A percentile compares a stretch with the other conserved stretches of the same genome.
Evolutionary conservation across 257 asterid genomes (phyloP).

Genomic region (Petunia secreta): DNA sequence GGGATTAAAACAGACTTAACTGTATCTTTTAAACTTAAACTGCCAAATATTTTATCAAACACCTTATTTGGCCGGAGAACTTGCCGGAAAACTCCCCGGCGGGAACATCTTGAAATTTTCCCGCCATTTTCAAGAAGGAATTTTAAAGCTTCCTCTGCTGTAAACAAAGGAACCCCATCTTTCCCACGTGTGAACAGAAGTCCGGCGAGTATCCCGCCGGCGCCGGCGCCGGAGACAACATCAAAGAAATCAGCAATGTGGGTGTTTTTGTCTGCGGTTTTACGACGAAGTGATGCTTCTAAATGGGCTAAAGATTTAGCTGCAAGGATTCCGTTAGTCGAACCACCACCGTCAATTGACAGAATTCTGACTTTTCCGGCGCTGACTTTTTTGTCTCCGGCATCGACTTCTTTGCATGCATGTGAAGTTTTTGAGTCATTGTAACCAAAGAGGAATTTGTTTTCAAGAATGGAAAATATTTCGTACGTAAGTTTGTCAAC

Average conservation of each 20-base stretch:
- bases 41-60: constrained; percentile 31
- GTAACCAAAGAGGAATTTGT: constrained; percentile 78
- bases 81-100: constrained; percentile 32
- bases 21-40: constrained; percentile 61
- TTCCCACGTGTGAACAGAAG: constrained; percentile 60
- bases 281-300: constrained; percentile 49
- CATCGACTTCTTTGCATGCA: background rate
- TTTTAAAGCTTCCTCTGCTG: constrained; percentile 54
- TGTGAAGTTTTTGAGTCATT: constrained; percentile 24
- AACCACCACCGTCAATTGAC: constrained; percentile 71
- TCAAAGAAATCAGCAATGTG: constrained; percentile 71
- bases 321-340: constrained; percentile 63
- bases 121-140: constrained; percentile 45
- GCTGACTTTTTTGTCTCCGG: background rate
- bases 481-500: constrained; percentile 59
- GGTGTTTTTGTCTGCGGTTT: constrained; percentile 61
- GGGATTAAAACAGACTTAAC: constrained; percentile 74
- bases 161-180: constrained; percentile 54
- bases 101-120: constrained; percentile 34
- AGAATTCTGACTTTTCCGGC: constrained; percentile 67
- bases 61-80: constrained; percentile 36
- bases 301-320: constrained; percentile 61
- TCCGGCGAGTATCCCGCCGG: constrained; percentile 69
- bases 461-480: constrained; percentile 84
- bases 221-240: constrained; percentile 75